phyloP scores from a whole-genome alignment of 2,329 filamentous ascomycete genomes.

The Torrubiellomyces zombiae region DNA sequence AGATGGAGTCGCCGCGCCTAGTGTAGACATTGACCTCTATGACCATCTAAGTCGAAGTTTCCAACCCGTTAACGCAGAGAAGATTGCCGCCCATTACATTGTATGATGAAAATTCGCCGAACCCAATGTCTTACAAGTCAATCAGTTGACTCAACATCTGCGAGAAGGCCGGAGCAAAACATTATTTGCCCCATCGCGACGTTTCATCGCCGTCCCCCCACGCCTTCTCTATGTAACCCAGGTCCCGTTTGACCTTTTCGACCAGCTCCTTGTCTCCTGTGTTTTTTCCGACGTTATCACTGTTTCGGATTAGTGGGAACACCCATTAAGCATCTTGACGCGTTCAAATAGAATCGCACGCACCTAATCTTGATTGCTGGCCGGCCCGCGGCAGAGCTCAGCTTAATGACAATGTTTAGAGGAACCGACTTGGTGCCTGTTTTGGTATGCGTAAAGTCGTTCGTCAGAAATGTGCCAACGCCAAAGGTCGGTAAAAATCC shows the following conservation, averaged over 20 bases:
- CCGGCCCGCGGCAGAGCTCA: constrained; percentile 66
- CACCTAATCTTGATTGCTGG: constrained; percentile 76
- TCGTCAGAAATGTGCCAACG: constrained; percentile 89
- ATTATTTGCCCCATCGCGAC: constrained; percentile 55
- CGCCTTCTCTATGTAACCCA: constrained; percentile 72
- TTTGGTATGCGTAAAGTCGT: constrained; percentile 64
- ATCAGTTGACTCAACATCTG: background rate
- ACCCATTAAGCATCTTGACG: background rate
- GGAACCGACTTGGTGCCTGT: constrained; percentile 74
- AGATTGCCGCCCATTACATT: too few relatives aligned
- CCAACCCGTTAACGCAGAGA: too few relatives aligned
- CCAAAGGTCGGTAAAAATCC: constrained; percentile 83
- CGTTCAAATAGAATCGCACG: constrained; percentile 3
- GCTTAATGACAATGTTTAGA: constrained; percentile 95
- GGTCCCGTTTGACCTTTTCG: constrained; percentile 62
- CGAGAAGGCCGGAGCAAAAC: background rate
- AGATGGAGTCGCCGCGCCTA: too few relatives aligned
- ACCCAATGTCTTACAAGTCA: constrained; percentile 1
- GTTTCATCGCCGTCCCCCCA: constrained; percentile 79
- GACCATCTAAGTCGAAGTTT: background rate
- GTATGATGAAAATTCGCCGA: background rate
- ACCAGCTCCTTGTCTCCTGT: constrained; percentile 73
- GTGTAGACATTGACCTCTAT: background rate
- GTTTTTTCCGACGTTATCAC: constrained; percentile 82
- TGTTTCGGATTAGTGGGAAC: constrained; percentile 12